Evolutionary conservation across 2,329 filamentous ascomycete genomes (phyloP).

Genomic region (Ceratocystis alfenasii): DNA sequence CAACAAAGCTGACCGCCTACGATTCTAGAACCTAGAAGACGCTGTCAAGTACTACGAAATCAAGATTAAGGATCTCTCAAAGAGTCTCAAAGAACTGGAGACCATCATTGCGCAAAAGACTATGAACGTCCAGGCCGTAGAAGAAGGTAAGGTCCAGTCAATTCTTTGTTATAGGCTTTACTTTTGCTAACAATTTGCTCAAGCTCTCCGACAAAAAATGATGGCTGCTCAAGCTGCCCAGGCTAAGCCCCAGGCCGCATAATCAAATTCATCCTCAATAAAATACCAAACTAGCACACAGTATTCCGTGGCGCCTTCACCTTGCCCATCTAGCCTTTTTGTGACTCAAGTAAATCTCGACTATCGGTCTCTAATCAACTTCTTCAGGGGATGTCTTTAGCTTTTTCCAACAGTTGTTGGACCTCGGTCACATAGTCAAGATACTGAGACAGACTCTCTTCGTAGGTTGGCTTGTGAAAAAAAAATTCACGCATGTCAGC

Average conservation of each 20-base stretch:
- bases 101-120: constrained; percentile 57
- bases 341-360: background rate
- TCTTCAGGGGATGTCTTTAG: background rate
- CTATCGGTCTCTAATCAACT: background rate
- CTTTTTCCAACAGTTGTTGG: background rate
- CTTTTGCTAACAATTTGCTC: constrained; percentile 14
- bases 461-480: background rate
- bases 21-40: constrained; percentile 38
- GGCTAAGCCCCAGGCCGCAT: constrained; percentile 6
- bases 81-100: constrained; percentile 46
- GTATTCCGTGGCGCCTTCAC: background rate
- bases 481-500: background rate
- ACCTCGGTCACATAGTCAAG: background rate
- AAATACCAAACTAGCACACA: constrained; percentile 1
- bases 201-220: constrained; percentile 33
- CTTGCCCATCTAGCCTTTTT: background rate
- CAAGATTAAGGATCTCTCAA: constrained; percentile 42
- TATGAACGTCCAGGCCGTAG: constrained; percentile 70
- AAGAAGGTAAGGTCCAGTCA: constrained; percentile 53
- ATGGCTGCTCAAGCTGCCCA: constrained; percentile 25
- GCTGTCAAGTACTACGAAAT: constrained; percentile 45
- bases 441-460: constrained; percentile 5
- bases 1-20: background rate
- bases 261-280: background rate
- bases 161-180: constrained; percentile 3